Conservation (phyloP, 2,329 filamentous ascomycete species). For the Albifimbria verrucaria region DNA sequence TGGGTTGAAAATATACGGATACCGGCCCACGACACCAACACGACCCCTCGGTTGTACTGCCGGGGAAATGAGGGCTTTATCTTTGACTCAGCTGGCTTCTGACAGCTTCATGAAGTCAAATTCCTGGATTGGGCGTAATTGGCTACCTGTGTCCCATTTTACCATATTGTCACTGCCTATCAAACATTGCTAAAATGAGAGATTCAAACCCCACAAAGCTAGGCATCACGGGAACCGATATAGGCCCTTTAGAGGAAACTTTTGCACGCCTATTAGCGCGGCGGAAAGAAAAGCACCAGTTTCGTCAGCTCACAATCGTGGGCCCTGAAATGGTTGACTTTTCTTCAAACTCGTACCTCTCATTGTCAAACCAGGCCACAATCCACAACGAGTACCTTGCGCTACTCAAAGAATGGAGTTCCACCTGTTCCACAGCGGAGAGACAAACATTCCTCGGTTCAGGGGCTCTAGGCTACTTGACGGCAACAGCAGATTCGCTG, state of each 20-base stretch:
- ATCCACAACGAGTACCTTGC: slow-evolving; percentile 63
- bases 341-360: slow-evolving; percentile 77
- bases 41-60: too few relatives aligned
- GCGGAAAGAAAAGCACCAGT: slow-evolving; percentile 29
- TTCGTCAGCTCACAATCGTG: slow-evolving; percentile 50
- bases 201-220: not conserved
- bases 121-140: too few relatives aligned
- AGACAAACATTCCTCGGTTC: slow-evolving; percentile 37
- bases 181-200: too few relatives aligned
- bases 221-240: too few relatives aligned
- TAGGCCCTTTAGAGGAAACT: slow-evolving; percentile 21
- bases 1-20: too few relatives aligned
- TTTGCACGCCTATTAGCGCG: slow-evolving; percentile 22
- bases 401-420: slow-evolving; percentile 21
- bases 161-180: too few relatives aligned
- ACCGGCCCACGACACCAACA: too few relatives aligned
- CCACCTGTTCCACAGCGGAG: slow-evolving; percentile 6
- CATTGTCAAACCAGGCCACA: slow-evolving; percentile 54
- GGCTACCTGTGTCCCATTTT: too few relatives aligned
- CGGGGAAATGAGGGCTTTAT: too few relatives aligned
- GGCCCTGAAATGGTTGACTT: slow-evolving; percentile 71
- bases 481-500: slow-evolving; percentile 44
- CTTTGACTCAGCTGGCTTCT: too few relatives aligned
- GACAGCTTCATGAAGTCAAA: too few relatives aligned
- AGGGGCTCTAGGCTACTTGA: slow-evolving; percentile 52